phyloP scores from a whole-genome alignment of 108 stramenopile species.

The Cyclostephanos invisitatus region DNA sequence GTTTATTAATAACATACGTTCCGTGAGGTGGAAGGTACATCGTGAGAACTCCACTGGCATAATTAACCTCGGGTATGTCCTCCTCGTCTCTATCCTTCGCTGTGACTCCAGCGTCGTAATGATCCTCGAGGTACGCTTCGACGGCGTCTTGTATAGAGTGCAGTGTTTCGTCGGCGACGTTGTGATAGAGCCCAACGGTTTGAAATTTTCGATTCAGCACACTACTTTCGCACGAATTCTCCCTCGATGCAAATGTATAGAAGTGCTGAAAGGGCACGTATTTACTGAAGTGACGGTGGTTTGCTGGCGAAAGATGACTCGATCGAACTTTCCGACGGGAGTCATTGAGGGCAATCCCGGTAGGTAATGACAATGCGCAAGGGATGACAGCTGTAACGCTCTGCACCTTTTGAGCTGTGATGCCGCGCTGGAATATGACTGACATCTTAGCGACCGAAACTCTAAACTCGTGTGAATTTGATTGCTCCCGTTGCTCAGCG shows the following conservation, averaged over 20 bases:
- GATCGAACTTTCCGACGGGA: neutral
- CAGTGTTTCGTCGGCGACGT: conserved; percentile 83
- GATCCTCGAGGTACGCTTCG: conserved; percentile 78
- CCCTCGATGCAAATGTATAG: neutral
- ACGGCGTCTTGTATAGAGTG: conserved; percentile 88
- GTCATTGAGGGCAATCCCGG: neutral
- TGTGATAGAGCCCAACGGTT: conserved; percentile 79
- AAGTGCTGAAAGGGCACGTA: too few relatives aligned
- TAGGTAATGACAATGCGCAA: conserved; percentile 4
- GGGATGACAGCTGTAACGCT: neutral
- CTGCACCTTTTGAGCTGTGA: neutral
- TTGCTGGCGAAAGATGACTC: neutral
- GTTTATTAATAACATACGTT: conserved; percentile 96
- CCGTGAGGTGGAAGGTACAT: conserved; percentile 75
- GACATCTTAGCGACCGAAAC: too few relatives aligned
- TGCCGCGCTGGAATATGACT: neutral
- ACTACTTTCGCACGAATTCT: neutral
- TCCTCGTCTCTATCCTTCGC: conserved; percentile 18
- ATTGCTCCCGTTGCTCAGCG: too few relatives aligned
- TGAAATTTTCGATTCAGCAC: conserved; percentile 49
- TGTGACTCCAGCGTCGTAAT: conserved; percentile 45
- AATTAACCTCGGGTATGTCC: conserved; percentile 65
- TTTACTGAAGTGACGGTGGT: neutral
- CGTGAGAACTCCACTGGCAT: conserved; percentile 78
- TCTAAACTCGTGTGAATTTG: too few relatives aligned